Evolutionary conservation across 2,329 filamentous ascomycete genomes (phyloP).

Genomic region (Didymella segeticola): DNA sequence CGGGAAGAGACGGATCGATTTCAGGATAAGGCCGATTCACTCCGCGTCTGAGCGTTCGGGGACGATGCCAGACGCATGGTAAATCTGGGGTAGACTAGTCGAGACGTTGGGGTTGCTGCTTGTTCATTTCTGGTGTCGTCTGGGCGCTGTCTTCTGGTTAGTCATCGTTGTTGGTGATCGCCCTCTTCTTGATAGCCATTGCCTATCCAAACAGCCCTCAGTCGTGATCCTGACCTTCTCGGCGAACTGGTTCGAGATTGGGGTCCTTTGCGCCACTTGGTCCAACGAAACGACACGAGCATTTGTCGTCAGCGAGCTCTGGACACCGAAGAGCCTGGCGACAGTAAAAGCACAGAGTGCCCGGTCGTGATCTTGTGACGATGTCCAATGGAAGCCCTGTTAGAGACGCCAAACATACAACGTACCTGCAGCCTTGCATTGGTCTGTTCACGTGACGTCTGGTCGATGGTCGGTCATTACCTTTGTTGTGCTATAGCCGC

Average conservation of each 20-base stretch:
- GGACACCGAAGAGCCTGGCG: background rate
- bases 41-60: slow-evolving; percentile 35
- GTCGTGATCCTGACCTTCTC: background rate
- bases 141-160: slow-evolving; percentile 22
- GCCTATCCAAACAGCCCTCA: background rate
- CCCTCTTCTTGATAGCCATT: background rate
- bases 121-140: slow-evolving; percentile 10
- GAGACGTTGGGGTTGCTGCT: slow-evolving; percentile 14
- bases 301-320: background rate
- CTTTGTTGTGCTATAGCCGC: background rate
- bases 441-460: slow-evolving; percentile 4
- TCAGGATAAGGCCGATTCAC: slow-evolving; percentile 25
- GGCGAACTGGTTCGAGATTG: background rate
- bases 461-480: background rate
- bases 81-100: slow-evolving; percentile 42
- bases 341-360: background rate
- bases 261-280: background rate
- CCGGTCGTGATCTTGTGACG: background rate
- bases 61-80: slow-evolving; percentile 34
- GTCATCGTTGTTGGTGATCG: slow-evolving; percentile 28
- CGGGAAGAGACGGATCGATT: slow-evolving; percentile 28
- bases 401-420: background rate
- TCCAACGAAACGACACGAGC: background rate
- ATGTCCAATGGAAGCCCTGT: background rate
- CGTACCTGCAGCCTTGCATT: background rate